Evolutionary conservation across 2,329 filamentous ascomycete species (phyloP).

Genomic region (Curvularia lunata): DNA sequence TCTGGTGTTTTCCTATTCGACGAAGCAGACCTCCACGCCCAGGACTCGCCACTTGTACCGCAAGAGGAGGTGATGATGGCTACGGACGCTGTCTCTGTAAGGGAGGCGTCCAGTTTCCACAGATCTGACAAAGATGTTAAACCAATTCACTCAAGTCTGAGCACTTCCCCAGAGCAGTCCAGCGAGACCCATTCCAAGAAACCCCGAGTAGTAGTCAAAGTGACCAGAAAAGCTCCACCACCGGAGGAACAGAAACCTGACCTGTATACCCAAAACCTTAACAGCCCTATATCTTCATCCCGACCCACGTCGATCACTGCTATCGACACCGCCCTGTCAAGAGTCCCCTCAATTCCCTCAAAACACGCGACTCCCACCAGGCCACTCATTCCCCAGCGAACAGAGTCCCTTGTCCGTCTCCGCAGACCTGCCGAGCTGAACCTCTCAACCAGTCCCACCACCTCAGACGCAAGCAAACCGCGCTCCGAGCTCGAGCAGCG

Average conservation of each 20-base stretch:
- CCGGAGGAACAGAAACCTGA: slow-evolving; percentile 33
- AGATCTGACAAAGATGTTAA: not conserved
- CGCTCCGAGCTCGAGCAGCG: slow-evolving; percentile 43
- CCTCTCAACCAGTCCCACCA: slow-evolving; percentile 20
- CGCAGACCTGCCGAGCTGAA: slow-evolving; percentile 42
- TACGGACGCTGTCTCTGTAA: not conserved
- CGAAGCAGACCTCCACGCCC: slow-evolving; percentile 4
- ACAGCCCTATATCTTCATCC: slow-evolving; percentile 14
- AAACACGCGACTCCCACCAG: slow-evolving; percentile 13
- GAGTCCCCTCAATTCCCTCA: slow-evolving; percentile 19
- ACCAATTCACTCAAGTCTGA: not conserved
- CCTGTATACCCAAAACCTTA: slow-evolving; percentile 32
- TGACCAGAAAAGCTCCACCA: not conserved
- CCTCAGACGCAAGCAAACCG: slow-evolving; percentile 24
- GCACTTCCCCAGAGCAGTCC: not conserved
- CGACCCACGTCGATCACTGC: slow-evolving; percentile 20
- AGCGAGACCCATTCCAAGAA: not conserved
- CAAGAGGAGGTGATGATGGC: not conserved
- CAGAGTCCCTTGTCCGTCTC: slow-evolving; percentile 23
- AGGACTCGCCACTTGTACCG: not conserved
- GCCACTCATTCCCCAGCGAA: slow-evolving; percentile 15
- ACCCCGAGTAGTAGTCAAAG: not conserved
- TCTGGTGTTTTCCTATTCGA: slow-evolving; percentile 29
- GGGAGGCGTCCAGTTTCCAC: not conserved
- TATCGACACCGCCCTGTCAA: slow-evolving; percentile 15